phyloP scores from a whole-genome alignment of 164 flowering plant species.

The Piper longum region DNA sequence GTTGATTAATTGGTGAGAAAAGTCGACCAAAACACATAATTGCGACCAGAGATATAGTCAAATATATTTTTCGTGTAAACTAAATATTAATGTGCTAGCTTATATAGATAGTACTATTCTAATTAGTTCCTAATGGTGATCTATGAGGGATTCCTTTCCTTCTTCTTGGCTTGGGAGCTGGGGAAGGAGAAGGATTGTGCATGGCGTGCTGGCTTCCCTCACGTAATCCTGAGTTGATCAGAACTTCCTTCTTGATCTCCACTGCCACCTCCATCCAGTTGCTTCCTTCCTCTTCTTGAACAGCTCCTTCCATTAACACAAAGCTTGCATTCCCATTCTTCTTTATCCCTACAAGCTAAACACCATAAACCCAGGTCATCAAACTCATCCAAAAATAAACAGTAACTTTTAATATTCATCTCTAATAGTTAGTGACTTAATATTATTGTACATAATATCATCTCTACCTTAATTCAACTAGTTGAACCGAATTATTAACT shows the following conservation, averaged over 20 bases:
- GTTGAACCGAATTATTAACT: no score
- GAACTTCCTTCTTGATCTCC: background rate
- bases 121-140: conserved; percentile 1
- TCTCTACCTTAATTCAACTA: no score
- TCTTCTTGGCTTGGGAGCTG: conserved; percentile 1
- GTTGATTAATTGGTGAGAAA: background rate
- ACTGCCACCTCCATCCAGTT: background rate
- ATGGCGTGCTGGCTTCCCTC: conserved; percentile 2
- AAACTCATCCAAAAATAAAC: background rate
- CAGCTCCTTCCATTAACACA: background rate
- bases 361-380: background rate
- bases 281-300: background rate
- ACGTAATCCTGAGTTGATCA: conserved; percentile 1
- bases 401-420: no score
- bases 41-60: background rate
- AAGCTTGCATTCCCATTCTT: background rate
- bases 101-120: no score
- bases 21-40: background rate
- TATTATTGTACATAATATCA: no score
- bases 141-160: conserved; percentile 5
- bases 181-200: background rate
- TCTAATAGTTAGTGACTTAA: no score
- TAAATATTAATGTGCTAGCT: background rate
- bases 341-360: conserved; percentile 2
- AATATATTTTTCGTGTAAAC: no score